These are phyloP conservation scores for Candida namnaoensis DNA, from an alignment of 805 yeast species.

Conservation along the genomic window DNA sequence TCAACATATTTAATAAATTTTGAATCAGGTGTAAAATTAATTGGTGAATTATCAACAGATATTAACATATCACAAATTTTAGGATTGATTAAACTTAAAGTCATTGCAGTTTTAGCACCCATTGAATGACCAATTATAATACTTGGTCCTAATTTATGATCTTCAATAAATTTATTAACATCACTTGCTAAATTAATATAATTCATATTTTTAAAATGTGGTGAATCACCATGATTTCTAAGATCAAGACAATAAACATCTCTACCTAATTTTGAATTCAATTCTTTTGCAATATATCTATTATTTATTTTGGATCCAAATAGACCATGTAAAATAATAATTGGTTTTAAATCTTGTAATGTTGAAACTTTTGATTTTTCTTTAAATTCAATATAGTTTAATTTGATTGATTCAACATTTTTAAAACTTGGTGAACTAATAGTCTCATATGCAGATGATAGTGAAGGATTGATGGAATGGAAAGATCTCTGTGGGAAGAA, in stretches of 20 bases:
- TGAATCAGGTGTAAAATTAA: slow-evolving; percentile 46
- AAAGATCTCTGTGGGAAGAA: too few relatives aligned
- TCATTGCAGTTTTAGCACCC: slow-evolving; percentile 97
- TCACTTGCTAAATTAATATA: slow-evolving; percentile 81
- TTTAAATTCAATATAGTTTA: slow-evolving; percentile 43
- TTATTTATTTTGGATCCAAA: slow-evolving; percentile 83
- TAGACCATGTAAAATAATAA: slow-evolving; percentile 79
- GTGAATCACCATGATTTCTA: slow-evolving; percentile 91
- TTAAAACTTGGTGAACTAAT: too few relatives aligned
- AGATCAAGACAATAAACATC: slow-evolving; percentile 68
- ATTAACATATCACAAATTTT: slow-evolving; percentile 52
- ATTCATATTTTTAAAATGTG: slow-evolving; percentile 62
- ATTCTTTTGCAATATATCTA: slow-evolving; percentile 62
- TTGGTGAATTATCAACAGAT: slow-evolving; percentile 87
- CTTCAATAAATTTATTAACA: slow-evolving; percentile 59
- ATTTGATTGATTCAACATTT: slow-evolving; percentile 29
- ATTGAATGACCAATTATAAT: slow-evolving; percentile 75
- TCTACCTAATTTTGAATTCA: slow-evolving; percentile 38
- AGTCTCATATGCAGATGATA: too few relatives aligned
- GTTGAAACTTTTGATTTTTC: slow-evolving; percentile 14
- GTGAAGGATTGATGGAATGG: too few relatives aligned
- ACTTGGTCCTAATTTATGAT: slow-evolving; percentile 31
- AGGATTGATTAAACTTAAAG: slow-evolving; percentile 63
- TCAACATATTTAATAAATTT: slow-evolving; percentile 61
- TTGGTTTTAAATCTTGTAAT: slow-evolving; percentile 32